Evolutionary conservation across 192 early-diverging fungal species (phyloP), one percentile per base, ranked within the genome.

Genomic region (Coemansia aciculifera): DNA sequence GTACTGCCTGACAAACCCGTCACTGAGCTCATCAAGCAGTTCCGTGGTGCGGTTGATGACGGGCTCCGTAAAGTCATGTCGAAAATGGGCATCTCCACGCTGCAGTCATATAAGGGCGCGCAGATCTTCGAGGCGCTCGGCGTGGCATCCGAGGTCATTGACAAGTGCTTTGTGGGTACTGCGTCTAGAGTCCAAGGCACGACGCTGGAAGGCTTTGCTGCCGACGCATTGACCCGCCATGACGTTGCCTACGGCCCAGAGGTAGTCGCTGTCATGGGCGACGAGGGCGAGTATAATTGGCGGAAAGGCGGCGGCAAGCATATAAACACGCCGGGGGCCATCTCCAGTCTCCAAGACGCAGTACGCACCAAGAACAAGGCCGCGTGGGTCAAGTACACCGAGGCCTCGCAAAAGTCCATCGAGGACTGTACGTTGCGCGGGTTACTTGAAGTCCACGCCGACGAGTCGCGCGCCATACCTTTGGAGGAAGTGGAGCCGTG

Each of bases 11-110:
- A 71, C 0, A 51, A 63, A 1, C 73, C 90, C 15, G 85, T 86
- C 5, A 89, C 89, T 9, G 79, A 92, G 74, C 83, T 96, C 21
- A 77, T 94, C 56, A 82, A 83, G 75, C 95, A 94, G 85, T 99
- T 88, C 85, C 88, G 90, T 65, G 88, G 91, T 74, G 95, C 93
- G 2, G 84, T 90, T 32, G 93, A 95, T 73, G 93, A 99, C 79
- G 97, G 97, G 76, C 94, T 98, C 74, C 85, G 90, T 49, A 99
- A 99, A 84, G 95, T 99, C 62, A 99, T 98, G 96, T 97, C 96
- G 72, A 99, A 99, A 87, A 99, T 99, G 97, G 97, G 97, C 64
- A 97, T 99, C 63, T 97, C 95, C 11, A 98, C 97, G 19, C 83
- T 99, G 59, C 94, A 96, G 80, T 91, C 89, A 12, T 99, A 99